Conservation (phyloP, 1,284 basidiomycete species). For the Papiliotrema laurentii region DNA sequence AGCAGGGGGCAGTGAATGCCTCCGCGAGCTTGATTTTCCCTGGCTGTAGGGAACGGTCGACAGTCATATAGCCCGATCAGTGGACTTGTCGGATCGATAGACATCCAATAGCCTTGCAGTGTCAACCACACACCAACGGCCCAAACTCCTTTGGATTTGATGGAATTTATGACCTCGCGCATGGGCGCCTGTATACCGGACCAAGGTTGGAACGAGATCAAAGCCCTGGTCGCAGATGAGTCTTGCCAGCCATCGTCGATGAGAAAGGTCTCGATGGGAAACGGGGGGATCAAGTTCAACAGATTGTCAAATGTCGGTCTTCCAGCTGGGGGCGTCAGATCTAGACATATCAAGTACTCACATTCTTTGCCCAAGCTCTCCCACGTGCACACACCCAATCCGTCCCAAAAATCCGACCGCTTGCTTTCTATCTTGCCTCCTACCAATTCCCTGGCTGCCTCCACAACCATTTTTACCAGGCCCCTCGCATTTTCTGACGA, state of each 20-base stretch:
- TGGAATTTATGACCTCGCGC: conserved; percentile 13
- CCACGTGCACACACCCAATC: conserved; percentile 20
- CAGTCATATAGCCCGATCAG: conserved; percentile 25
- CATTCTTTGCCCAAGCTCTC: conserved; percentile 13
- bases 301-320: conserved; percentile 8
- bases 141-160: conserved; percentile 17
- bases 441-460: conserved; percentile 14
- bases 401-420: conserved; percentile 16
- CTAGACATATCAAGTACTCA: conserved; percentile 4
- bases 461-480: conserved; percentile 14
- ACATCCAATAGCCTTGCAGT: conserved; percentile 36
- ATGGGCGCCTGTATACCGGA: conserved; percentile 14
- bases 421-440: conserved; percentile 4
- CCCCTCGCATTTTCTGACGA: conserved; percentile 4
- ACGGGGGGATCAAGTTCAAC: conserved; percentile 13
- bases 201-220: conserved; percentile 14
- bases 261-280: conserved; percentile 30
- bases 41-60: conserved; percentile 9
- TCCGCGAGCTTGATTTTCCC: conserved; percentile 7
- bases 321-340: neutral
- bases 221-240: conserved; percentile 1
- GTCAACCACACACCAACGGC: conserved; percentile 35
- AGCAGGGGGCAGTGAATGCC: neutral
- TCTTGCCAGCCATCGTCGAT: conserved; percentile 42
- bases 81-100: conserved; percentile 23